phyloP scores from a whole-genome alignment of 768 basidiomycete species.

The Tulasnella sp. region DNA sequence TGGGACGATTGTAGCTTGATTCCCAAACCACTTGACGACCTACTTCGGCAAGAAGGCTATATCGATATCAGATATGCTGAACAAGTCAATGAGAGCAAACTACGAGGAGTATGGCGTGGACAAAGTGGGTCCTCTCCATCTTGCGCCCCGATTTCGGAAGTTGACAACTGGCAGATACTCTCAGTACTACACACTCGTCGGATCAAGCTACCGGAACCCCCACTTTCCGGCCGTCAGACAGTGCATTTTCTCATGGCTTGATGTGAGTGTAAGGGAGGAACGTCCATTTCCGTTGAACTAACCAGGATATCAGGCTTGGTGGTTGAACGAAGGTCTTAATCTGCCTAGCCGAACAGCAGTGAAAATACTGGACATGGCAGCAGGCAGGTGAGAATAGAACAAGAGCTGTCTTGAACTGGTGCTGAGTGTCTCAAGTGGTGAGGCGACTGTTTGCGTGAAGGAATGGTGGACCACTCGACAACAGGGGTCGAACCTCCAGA shows the following conservation, averaged over 20 bases:
- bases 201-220: constrained; percentile 63
- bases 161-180: not conserved
- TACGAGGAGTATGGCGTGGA: constrained; percentile 50
- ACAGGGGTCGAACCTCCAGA: constrained; percentile 22
- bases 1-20: not conserved
- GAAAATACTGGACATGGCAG: constrained; percentile 53
- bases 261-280: constrained; percentile 32
- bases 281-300: constrained; percentile 12
- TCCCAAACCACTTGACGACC: not conserved
- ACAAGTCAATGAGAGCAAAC: constrained; percentile 44
- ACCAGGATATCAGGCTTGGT: constrained; percentile 34
- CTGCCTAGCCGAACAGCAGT: constrained; percentile 32
- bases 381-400: constrained; percentile 29
- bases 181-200: constrained; percentile 58
- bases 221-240: constrained; percentile 60
- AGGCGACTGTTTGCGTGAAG: constrained; percentile 49
- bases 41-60: not conserved
- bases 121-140: constrained; percentile 36
- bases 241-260: constrained; percentile 47
- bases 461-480: constrained; percentile 48
- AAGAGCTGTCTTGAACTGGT: not conserved
- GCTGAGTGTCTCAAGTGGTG: constrained; percentile 41
- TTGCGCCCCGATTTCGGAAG: not conserved
- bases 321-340: constrained; percentile 31
- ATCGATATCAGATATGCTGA: not conserved